phyloP scores from a whole-genome alignment of 2,329 filamentous ascomycete species.

The Teratosphaeria epicoccoides region DNA sequence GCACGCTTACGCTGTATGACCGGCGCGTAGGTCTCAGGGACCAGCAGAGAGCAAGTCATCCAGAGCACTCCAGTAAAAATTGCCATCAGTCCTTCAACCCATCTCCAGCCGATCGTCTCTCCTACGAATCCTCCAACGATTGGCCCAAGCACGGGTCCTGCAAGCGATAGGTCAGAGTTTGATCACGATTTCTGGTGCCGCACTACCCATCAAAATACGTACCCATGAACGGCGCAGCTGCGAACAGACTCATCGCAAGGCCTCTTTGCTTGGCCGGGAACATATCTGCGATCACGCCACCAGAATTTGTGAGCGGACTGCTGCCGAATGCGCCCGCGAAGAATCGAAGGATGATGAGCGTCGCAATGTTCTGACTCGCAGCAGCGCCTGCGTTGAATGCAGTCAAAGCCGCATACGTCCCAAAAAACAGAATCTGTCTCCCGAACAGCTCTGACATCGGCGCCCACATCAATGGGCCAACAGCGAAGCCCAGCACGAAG shows the following conservation, averaged over 20 bases:
- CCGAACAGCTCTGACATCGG: constrained; percentile 51
- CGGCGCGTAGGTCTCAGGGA: constrained; percentile 52
- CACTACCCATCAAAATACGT: no score
- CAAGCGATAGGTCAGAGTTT: no score
- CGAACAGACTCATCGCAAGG: constrained; percentile 52
- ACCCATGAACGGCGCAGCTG: constrained; percentile 54
- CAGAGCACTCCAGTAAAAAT: constrained; percentile 54
- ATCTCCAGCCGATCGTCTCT: constrained; percentile 54
- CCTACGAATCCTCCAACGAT: constrained; percentile 57
- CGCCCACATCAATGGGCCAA: constrained; percentile 50
- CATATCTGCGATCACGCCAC: constrained; percentile 39
- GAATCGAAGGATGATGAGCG: constrained; percentile 36
- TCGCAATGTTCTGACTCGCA: constrained; percentile 34
- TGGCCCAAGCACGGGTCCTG: constrained; percentile 50
- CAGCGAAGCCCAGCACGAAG: constrained; percentile 51
- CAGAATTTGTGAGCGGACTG: constrained; percentile 35
- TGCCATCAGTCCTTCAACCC: constrained; percentile 54
- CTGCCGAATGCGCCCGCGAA: constrained; percentile 36
- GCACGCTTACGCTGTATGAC: constrained; percentile 47
- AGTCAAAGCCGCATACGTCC: constrained; percentile 28
- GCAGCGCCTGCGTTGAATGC: constrained; percentile 34
- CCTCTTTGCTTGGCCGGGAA: constrained; percentile 33
- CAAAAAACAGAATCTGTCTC: constrained; percentile 28
- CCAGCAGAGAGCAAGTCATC: constrained; percentile 40
- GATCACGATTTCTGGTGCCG: no score